Percentiles rank a stretch among this genome's conserved stretches.
Evolutionary conservation across 2,329 filamentous ascomycete species (phyloP).

Genomic region (Sclerotinia subarctica): DNA sequence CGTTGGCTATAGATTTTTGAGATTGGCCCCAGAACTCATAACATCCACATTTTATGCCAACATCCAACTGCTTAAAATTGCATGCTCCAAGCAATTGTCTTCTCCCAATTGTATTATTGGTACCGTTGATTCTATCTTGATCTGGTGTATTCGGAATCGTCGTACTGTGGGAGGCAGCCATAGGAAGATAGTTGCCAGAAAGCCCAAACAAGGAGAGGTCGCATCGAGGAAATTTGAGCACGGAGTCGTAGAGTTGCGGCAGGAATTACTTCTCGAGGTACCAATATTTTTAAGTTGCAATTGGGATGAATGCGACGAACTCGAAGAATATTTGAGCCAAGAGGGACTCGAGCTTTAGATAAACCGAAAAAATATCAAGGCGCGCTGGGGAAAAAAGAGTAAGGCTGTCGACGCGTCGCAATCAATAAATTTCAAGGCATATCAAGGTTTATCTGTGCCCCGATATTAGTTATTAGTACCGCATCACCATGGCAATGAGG

Average conservation of each 20-base stretch:
- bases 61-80: slow-evolving; percentile 48
- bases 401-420: slow-evolving; percentile 30
- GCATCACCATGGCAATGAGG: background rate
- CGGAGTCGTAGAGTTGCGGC: background rate
- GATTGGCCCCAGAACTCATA: slow-evolving; percentile 50
- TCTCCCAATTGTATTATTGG: slow-evolving; percentile 26
- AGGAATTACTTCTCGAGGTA: background rate
- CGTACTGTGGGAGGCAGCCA: slow-evolving; percentile 32
- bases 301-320: background rate
- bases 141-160: slow-evolving; percentile 35
- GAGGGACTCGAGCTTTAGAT: background rate
- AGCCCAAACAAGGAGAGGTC: slow-evolving; percentile 22
- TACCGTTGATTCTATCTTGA: slow-evolving; percentile 29
- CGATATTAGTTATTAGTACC: background rate
- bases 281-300: slow-evolving; percentile 6
- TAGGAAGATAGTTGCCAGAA: slow-evolving; percentile 28
- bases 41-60: slow-evolving; percentile 50
- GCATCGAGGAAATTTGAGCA: slow-evolving; percentile 28
- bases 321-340: background rate
- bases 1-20: slow-evolving; percentile 8
- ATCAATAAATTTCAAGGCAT: slow-evolving; percentile 22
- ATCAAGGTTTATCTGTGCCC: slow-evolving; percentile 10
- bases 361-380: slow-evolving; percentile 14
- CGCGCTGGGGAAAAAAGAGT: slow-evolving; percentile 23
- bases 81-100: slow-evolving; percentile 48